Evolutionary conservation across 2,329 filamentous ascomycete genomes (phyloP), one percentile per base, ranked within the genome.

Genomic region (Ophiostoma tasmaniense): DNA sequence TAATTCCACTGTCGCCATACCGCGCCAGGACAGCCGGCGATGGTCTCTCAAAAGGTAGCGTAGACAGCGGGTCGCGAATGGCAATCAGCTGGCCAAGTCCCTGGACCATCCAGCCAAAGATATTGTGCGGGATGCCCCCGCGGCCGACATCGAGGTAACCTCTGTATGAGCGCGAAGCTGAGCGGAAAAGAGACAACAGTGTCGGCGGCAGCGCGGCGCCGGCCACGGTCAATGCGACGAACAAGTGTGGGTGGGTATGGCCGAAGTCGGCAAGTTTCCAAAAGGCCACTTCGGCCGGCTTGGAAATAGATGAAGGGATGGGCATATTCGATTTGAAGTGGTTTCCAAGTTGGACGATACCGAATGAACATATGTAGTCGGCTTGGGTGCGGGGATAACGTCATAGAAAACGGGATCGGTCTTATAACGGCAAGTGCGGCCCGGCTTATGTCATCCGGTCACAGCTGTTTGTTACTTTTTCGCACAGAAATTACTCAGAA

Each of bases 111-210:
- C 79, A 83, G 39, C 81, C 81, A 25, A 75, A 39, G 35, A 78
- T 35, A 68, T 81, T 81, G 73, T 81, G 75, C 0, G 81, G 80
- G 0, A 81, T 69, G 20, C 81, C 81, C 69, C 81, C 81, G 3
- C 76, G 77, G 17, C 81, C 81, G 39, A 83, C 50, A 10, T 25
- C 50, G 7, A 55, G 50, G n/a, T 55, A 55, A 8, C n/a, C 8
- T 22, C 22, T 22, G 50, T 55, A 55, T 11, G 50, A 55, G 8
- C 50, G 50, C n/a, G 50, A 11, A 25, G 50, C 50, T 6, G 50
- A 22, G n/a, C 50, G 50, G n/a, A 55, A 25, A 10, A 55, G n/a
- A 4, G 50, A n/a, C 50, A 55, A n/a, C n/a, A 55, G 50, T 2
- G 50, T 25, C 50, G 50, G 50, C 4, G 50, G 50, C 50, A 55